Base-by-base conservation (phyloP, 2,329 filamentous ascomycete species). In the Colletotrichum sp. region DNA sequence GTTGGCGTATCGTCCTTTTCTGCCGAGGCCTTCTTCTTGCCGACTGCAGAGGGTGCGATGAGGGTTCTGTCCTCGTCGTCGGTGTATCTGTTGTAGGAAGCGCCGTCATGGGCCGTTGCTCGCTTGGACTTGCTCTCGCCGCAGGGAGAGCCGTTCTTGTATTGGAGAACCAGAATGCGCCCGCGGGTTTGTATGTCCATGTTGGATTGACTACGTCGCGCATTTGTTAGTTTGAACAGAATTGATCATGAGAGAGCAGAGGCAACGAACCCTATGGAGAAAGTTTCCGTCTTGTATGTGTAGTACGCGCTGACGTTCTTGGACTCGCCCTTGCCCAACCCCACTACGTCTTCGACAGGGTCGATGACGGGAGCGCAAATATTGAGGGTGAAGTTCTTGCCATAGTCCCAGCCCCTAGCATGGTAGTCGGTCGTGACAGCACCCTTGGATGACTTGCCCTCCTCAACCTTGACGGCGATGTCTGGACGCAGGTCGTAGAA, bases 301-400 rank as follows among this genome's bases (percentile, higher is more conserved):
- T 96, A 97, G 82, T 93, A 96, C 24, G 94, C 95, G 87, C 94
- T 95, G 79, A 96, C 91, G 80, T 96, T 96, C 84, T 87, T 87
- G 92, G 92, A 95, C 64, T 88, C 80, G 71, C 83, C 82, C 83
- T 90, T 88, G 60, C 92, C 88, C 5, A 96, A 83, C n/a, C 93
- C 94, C 13, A 91, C 89, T 12, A 94, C 90, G 77, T 92, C 87
- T 59, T 89, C 86, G 24, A 94, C 87, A 18, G 90, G 87, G 79
- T 94, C 91, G 18, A 96, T 90, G n/a, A 96, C 94, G 2, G 94
- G 88, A 44, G 90, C 92, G 86, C 95, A 97, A 80, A 97, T 93
- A 85, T 97, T 97, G 80, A 96, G 82, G 3, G 95, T 96, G 81
- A 97, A 97, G 86, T 96, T 96, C 78, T 92, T 91, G 78, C 91